Base-by-base conservation (phyloP, 768 basidiomycete genomes). In the Termitomyces sp. region DNA sequence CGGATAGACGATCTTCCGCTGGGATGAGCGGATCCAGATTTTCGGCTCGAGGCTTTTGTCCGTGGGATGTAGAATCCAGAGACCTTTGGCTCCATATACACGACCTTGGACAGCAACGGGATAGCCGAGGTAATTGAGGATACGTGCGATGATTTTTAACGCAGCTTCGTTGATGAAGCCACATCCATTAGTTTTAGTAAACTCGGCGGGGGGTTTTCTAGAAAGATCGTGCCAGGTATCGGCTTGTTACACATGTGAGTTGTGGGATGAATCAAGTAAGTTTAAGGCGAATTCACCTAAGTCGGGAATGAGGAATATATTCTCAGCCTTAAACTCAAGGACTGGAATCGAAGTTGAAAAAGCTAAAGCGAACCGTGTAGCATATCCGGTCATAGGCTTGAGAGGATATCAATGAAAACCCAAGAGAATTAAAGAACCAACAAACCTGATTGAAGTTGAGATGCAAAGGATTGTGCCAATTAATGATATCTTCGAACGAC, bases 101-200 rank as follows among this genome's bases (percentile, higher is more conserved):
- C 86, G 76, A 0, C 81, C 85, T 65, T 88, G 86, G 1, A 86
- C 71, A 22, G 82, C 87, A 18, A 79, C 79, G 0, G 83, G 83
- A 5, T 78, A 72, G 18, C 57, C 69, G 12, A 62, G 47, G 40
- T 71, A 75, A 18, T 69, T 69, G 51, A 83, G 64, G 0, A 68
- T 60, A 8, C 66, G 65, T 32, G 72, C 73, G 5, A 88, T 82
- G 0, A 62, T 56, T 2, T 70, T 67, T 0, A 87, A 69, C 0
- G 79, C 84, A 0, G 81, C 74, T 12, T 76, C 77, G 63, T 88
- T 91, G 2, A 89, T 84, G 27, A 82, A 74, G 0, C 90, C 89
- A 69, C 88, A 89, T 0, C 90, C 90, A 65, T 91, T 89, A 0
- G 89, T 91, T 74, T 89, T 82, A 6, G 82, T 75, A 53, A 84